Conservation (phyloP, 2,329 filamentous ascomycete species). For the Periglandula ipomoeae region DNA sequence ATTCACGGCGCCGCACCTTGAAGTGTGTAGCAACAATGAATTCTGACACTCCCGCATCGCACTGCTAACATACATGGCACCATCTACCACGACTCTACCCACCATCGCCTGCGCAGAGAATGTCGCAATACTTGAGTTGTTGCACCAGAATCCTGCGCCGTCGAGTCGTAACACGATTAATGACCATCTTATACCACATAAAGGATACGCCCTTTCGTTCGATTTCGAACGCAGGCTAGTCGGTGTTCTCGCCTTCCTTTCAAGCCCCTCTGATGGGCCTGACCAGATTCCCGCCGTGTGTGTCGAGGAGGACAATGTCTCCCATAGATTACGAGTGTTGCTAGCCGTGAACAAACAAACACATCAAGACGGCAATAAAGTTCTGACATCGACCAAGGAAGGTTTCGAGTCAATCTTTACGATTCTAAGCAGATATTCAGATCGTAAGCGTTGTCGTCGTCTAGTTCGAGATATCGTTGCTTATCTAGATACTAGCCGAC, state of each 20-base stretch:
- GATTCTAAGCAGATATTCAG: background rate
- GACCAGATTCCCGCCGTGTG: constrained; percentile 26
- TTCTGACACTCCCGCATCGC: background rate
- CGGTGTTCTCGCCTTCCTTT: constrained; percentile 23
- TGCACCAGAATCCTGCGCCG: constrained; percentile 16
- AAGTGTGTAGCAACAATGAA: background rate
- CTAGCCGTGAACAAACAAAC: constrained; percentile 22
- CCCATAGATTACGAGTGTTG: constrained; percentile 16
- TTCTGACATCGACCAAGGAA: background rate
- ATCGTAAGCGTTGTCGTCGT: background rate
- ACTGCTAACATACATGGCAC: background rate
- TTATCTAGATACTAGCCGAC: background rate
- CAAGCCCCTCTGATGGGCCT: constrained; percentile 17
- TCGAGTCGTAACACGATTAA: constrained; percentile 12
- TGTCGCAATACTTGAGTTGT: constrained; percentile 17
- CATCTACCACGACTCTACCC: background rate
- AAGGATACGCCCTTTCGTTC: constrained; percentile 20
- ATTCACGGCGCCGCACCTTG: background rate
- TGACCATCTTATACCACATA: background rate
- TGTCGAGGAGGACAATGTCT: constrained; percentile 16
- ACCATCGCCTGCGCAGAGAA: constrained; percentile 15
- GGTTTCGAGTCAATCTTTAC: constrained; percentile 1
- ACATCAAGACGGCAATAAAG: background rate
- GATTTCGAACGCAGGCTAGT: constrained; percentile 21
- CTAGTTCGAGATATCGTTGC: background rate